Evolutionary conservation across 1,284 basidiomycete genomes (phyloP).

Genomic region (Cystobasidium pallidum): DNA sequence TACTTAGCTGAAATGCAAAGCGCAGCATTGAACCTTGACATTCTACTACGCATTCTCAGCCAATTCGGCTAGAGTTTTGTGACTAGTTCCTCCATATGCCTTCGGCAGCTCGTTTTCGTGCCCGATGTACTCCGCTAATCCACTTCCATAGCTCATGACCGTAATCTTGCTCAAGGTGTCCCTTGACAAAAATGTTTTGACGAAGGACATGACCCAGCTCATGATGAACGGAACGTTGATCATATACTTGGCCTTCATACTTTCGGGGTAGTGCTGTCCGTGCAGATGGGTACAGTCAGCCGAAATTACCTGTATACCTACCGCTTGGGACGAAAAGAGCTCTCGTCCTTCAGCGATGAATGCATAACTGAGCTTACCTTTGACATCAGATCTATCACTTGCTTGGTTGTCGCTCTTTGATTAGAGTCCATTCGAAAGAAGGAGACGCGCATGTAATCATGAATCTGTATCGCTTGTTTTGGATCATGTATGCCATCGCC

Average conservation of each 20-base stretch:
- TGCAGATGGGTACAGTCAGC: neutral
- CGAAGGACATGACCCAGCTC: constrained; percentile 43
- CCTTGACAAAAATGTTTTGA: constrained; percentile 20
- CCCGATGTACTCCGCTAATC: constrained; percentile 31
- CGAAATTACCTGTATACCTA: neutral
- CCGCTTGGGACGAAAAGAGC: neutral
- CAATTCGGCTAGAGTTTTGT: neutral
- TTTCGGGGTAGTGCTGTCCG: constrained; percentile 46
- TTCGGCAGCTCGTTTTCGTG: constrained; percentile 19
- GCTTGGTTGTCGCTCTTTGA: constrained; percentile 32
- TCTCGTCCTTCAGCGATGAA: neutral
- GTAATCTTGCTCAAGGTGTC: constrained; percentile 45
- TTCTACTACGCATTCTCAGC: no score
- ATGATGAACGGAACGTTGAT: constrained; percentile 41
- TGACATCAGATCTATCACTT: constrained; percentile 38
- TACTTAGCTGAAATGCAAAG: no score
- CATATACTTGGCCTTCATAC: constrained; percentile 42
- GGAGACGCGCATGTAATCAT: constrained; percentile 45
- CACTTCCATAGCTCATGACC: constrained; percentile 32
- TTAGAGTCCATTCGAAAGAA: constrained; percentile 44
- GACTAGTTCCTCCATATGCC: constrained; percentile 36
- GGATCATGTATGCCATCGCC: constrained; percentile 26
- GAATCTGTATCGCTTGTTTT: constrained; percentile 39
- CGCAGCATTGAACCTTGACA: no score
- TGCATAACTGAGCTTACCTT: constrained; percentile 28